Evolutionary conservation across 2,329 filamentous ascomycete genomes (phyloP).

Genomic region (Penicillium crustosum): DNA sequence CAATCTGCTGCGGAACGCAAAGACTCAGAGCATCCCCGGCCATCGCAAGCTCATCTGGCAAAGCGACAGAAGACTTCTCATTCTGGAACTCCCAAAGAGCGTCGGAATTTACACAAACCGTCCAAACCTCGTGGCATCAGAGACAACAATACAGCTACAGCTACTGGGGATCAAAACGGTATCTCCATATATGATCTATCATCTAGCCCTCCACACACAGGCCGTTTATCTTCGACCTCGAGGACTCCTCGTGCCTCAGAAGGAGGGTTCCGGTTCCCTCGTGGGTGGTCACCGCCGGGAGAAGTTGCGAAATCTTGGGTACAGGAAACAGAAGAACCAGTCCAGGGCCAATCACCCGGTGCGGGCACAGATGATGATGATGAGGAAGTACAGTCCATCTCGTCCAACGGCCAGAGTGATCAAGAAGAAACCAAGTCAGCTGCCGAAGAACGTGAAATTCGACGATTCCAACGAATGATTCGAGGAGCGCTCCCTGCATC

Average conservation of each 20-base stretch:
- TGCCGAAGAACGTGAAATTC: slow-evolving; percentile 30
- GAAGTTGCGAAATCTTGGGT: slow-evolving; percentile 22
- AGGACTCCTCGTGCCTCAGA: slow-evolving; percentile 20
- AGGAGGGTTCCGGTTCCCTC: slow-evolving; percentile 40
- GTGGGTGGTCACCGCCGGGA: slow-evolving; percentile 32
- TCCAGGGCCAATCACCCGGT: slow-evolving; percentile 15
- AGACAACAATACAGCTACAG: slow-evolving; percentile 21
- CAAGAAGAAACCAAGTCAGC: slow-evolving; percentile 23
- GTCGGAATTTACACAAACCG: slow-evolving; percentile 9
- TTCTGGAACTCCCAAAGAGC: slow-evolving; percentile 12
- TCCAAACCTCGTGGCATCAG: slow-evolving; percentile 29
- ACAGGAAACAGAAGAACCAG: slow-evolving; percentile 19
- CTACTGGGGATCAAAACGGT: slow-evolving; percentile 3
- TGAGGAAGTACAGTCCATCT: slow-evolving; percentile 22
- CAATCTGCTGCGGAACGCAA: slow-evolving; percentile 1
- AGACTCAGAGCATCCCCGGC: slow-evolving; percentile 1
- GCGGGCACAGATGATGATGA: slow-evolving; percentile 18
- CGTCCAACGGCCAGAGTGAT: slow-evolving; percentile 19
- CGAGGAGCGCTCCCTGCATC: slow-evolving; percentile 52
- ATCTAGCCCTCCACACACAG: slow-evolving; percentile 44
- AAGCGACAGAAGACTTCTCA: slow-evolving; percentile 42
- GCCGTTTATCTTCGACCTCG: slow-evolving; percentile 31
- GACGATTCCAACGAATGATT: slow-evolving; percentile 42
- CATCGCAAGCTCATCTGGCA: slow-evolving; percentile 17
- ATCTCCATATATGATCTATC: slow-evolving; percentile 35